phyloP scores from a whole-genome alignment of 2,329 filamentous ascomycete species.

The Colletotrichum chrysophilum region DNA sequence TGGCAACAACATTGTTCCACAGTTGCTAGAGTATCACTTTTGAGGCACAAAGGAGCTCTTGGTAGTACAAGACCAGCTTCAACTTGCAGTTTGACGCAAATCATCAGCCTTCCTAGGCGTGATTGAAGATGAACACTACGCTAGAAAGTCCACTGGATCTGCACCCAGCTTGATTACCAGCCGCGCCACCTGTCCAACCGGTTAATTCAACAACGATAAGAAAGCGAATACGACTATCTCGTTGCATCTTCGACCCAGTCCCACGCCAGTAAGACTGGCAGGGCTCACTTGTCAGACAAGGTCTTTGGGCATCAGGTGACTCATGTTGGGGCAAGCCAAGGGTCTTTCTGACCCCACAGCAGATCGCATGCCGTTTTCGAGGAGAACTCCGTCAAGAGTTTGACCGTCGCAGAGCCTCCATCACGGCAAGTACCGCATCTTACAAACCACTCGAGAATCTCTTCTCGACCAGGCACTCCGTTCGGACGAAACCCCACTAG shows the following conservation, averaged over 20 bases:
- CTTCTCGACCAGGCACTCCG: neutral
- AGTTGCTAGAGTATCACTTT: neutral
- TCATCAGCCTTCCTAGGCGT: neutral
- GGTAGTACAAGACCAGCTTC: neutral
- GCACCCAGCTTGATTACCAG: neutral
- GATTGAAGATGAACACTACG: neutral
- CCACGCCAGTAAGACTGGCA: neutral
- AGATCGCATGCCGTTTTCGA: neutral
- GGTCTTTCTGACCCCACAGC: neutral
- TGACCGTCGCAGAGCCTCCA: neutral
- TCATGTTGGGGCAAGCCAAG: neutral
- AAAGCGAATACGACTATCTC: neutral
- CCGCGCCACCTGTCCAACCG: neutral
- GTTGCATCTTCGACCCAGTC: neutral
- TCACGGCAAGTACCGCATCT: neutral
- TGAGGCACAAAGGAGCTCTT: neutral
- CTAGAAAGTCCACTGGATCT: neutral
- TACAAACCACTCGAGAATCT: neutral
- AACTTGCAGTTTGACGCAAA: neutral
- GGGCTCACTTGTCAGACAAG: neutral
- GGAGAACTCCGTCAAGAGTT: neutral
- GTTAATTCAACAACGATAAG: neutral
- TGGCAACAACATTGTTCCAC: neutral
- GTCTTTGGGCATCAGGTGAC: neutral
- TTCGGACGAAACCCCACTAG: neutral